Conservation (phyloP, 2,329 filamentous ascomycete genomes). For the Penicillium sp. region DNA sequence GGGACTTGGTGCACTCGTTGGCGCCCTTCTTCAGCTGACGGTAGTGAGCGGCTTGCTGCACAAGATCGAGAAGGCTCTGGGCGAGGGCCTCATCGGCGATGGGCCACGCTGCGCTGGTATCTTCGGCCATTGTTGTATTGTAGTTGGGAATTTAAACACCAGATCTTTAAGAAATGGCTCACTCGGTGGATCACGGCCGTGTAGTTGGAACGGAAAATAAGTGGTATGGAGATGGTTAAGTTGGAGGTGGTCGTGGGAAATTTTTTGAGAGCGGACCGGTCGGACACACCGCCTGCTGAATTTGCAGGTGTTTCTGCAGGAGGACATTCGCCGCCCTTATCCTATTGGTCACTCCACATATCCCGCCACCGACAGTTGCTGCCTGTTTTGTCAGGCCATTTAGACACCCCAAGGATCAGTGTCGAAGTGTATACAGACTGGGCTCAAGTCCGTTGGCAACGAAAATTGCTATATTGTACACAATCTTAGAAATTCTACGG, state of each 20-base stretch:
- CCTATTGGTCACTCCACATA: background rate
- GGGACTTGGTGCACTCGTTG: conserved; percentile 77
- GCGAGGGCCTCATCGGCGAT: conserved; percentile 64
- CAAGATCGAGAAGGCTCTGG: conserved; percentile 72
- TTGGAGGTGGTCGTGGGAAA: conserved; percentile 1
- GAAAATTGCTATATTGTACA: background rate
- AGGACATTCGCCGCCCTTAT: too few species aligned
- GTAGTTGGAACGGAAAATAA: conserved; percentile 4
- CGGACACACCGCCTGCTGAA: conserved; percentile 3
- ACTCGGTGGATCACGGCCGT: conserved; percentile 34
- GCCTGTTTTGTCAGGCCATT: background rate
- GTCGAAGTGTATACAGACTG: background rate
- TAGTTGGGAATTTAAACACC: conserved; percentile 11
- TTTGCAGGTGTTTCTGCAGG: background rate
- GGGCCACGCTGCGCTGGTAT: conserved; percentile 51
- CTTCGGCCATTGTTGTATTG: conserved; percentile 26
- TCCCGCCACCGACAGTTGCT: background rate
- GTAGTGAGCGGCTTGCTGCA: conserved; percentile 58
- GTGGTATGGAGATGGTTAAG: conserved; percentile 1
- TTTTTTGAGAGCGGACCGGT: background rate
- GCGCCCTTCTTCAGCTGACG: conserved; percentile 81
- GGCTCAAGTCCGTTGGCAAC: background rate
- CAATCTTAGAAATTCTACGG: background rate
- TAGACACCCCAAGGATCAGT: background rate
- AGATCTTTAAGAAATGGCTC: conserved; percentile 28